phyloP scores from a whole-genome alignment of 2,329 filamentous ascomycete genomes.

The Verruconis gallopava region DNA sequence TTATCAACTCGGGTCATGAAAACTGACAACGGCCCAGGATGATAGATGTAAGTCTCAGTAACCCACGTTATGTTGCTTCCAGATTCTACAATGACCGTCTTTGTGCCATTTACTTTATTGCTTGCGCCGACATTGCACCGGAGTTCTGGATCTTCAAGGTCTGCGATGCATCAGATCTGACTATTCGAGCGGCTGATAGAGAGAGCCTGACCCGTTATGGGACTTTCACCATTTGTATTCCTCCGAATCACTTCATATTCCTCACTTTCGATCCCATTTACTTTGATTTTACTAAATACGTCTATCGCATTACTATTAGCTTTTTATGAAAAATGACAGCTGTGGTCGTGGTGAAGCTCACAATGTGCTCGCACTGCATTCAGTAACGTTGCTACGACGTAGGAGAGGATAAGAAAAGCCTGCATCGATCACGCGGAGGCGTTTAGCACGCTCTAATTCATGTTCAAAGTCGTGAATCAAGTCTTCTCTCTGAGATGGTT shows the following conservation, averaged over 20 bases:
- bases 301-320: too few species aligned
- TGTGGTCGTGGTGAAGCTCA: too few species aligned
- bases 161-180: conserved; percentile 2
- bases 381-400: too few species aligned
- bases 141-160: conserved; percentile 19
- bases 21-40: conserved; percentile 18
- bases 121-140: conserved; percentile 25
- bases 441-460: too few species aligned
- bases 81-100: conserved; percentile 23
- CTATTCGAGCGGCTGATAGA: not conserved
- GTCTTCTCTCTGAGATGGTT: too few species aligned
- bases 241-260: not conserved
- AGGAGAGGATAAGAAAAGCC: too few species aligned
- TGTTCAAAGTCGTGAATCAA: too few species aligned
- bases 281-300: not conserved
- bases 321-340: too few species aligned
- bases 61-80: conserved; percentile 23
- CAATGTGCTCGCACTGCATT: too few species aligned
- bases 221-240: not conserved
- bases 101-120: conserved; percentile 15
- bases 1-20: conserved; percentile 25
- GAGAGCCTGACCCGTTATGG: not conserved
- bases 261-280: not conserved
- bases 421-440: too few species aligned
- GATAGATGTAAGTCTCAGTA: conserved; percentile 25